Base-by-base conservation (phyloP, 352 stramenopile species). In the Phytophthora boehmeriae region DNA sequence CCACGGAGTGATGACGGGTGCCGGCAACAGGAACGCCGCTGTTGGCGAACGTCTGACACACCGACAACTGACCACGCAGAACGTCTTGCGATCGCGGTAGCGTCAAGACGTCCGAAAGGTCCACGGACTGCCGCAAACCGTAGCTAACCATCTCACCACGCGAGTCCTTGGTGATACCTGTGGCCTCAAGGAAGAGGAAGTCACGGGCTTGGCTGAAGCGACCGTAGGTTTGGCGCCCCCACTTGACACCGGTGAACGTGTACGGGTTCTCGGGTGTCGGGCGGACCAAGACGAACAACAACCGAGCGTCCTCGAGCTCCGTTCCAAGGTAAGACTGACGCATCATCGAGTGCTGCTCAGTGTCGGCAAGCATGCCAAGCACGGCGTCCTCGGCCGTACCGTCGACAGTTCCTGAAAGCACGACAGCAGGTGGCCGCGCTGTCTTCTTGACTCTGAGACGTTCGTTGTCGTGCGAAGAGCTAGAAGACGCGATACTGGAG, bases 121-220 rank as follows among this genome's bases (percentile, higher is more conserved):
- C 57, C 9, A 46, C 63, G 8, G 67, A 76, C 46, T 77, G 66
- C n/a, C 66, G 61, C 8, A 80, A 20, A 32, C 59, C 61, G 63
- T 83, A 86, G 38, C 49, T 54, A 16, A 83, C 57, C 2, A 41
- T 34, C 8, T 78, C 34, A 11, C 73, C 76, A 8, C 63, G 30
- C 6, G 68, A 14, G 46, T 83, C 70, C 27, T 60, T 66, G 23
- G 55, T 66, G 23, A 83, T 54, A 34, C 76, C 76, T 25, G 61
- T 78, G 2, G 68, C 66, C 55, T 86, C 76, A n/a, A 86, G 34
- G 41, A 76, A 82, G 41, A 86, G 54, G 41, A 75, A 83, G 64
- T 86, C 76, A 0, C 76, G 76, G 1, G 63, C 39, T 14, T 75
- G 60, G 20, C 60, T 66, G 38, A 86, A 81, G 32, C 66, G 61